Evolutionary conservation across 1,284 basidiomycete genomes (phyloP).

Genomic region (Peniophora sp.): DNA sequence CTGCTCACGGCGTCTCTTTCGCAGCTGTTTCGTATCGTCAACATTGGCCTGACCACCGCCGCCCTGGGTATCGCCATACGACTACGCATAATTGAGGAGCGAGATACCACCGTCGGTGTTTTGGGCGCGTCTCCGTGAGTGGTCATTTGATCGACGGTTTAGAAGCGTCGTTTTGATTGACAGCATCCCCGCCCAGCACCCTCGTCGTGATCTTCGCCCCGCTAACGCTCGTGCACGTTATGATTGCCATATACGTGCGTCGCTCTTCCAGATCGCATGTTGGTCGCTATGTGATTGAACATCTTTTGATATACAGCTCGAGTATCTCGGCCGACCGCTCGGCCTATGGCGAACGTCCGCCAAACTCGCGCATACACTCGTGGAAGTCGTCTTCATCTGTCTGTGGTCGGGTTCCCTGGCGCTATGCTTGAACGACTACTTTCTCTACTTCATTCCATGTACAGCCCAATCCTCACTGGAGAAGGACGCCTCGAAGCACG

Average conservation of each 20-base stretch:
- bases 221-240: slow-evolving; percentile 78
- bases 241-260: slow-evolving; percentile 75
- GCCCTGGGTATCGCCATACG: slow-evolving; percentile 77
- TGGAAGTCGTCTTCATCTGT: slow-evolving; percentile 85
- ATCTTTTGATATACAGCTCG: slow-evolving; percentile 44
- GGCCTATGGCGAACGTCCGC: slow-evolving; percentile 83
- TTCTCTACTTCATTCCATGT: slow-evolving; percentile 80
- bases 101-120: slow-evolving; percentile 49
- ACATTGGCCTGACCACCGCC: slow-evolving; percentile 74
- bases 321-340: slow-evolving; percentile 87
- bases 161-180: slow-evolving; percentile 7
- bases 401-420: slow-evolving; percentile 88
- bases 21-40: slow-evolving; percentile 79
- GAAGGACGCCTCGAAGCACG: slow-evolving; percentile 1
- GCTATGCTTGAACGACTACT: slow-evolving; percentile 86
- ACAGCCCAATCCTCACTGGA: slow-evolving; percentile 31
- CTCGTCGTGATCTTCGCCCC: slow-evolving; percentile 85
- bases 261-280: neutral
- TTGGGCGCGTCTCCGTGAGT: slow-evolving; percentile 78
- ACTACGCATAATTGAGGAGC: slow-evolving; percentile 55
- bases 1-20: slow-evolving; percentile 15
- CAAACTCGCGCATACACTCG: slow-evolving; percentile 74
- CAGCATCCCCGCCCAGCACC: slow-evolving; percentile 37
- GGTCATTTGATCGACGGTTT: neutral
- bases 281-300: no score